Evolutionary conservation across 352 stramenopile genomes (phyloP), one percentile per base, ranked within the genome.

Genomic region (Globisporangium perplexum): DNA sequence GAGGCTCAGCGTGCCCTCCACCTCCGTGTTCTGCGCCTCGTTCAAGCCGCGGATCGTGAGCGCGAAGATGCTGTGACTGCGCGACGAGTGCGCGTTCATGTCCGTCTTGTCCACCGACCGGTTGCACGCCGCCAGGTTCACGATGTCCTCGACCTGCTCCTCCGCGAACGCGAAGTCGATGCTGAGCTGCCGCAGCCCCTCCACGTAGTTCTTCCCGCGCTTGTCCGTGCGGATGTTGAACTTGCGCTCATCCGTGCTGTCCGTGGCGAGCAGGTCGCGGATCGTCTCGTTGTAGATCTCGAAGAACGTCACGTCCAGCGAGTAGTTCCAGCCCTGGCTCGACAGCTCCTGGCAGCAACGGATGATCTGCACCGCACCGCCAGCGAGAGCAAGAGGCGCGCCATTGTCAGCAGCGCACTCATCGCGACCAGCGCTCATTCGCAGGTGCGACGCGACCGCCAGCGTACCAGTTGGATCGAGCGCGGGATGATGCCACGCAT

Each of bases 231-330:
- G 85, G 31, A 95, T 88, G 47, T 70, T 85, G 60, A 88, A 87
- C 66, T 94, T 95, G 42, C 70, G 63, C 26, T 74, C 66, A 18
- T 63, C 62, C 18, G 47, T 59, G 24, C 31, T 67, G 15, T 85
- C 71, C 33, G 73, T 80, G 5, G 80, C 78, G 15, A 99, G 85
- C 49, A 99, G 70, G 69, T 99, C 97, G 30, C 94, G 92, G 33
- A 99, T 93, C n/a, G 94, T 95, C 64, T 99, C 98, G 74, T 99
- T 99, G 83, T 99, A 99, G 50, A 99, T 99, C 81, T 99, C 98
- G 60, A 99, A 91, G 65, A 99, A 99, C n/a, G 89, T 98, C 42
- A 98, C 97, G 55, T 96, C 85, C 10, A 99, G 78, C 30, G 79
- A 88, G 69, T 99, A 99, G 28, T 86, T 74, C 98, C 97, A 99